Conservation (phyloP, 345 rosid genomes). For the Clausena lansium region DNA sequence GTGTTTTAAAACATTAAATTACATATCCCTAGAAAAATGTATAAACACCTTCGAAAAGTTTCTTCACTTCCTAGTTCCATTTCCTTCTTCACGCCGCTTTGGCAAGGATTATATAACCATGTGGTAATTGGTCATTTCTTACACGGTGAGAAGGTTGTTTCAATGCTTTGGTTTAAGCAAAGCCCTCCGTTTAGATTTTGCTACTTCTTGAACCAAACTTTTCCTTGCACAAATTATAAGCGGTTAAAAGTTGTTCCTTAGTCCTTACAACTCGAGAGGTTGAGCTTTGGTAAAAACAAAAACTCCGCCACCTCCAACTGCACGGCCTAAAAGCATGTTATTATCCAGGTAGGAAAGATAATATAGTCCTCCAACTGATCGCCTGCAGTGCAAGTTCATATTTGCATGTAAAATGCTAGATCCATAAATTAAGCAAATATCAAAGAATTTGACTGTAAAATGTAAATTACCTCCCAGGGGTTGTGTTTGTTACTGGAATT, state of each 20-base stretch:
- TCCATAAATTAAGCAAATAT: not conserved
- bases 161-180: not conserved
- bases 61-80: not conserved
- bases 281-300: slow-evolving; percentile 83
- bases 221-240: not conserved
- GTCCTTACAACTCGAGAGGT: slow-evolving; percentile 53
- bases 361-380: slow-evolving; percentile 77
- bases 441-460: not conserved
- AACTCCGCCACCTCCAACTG: slow-evolving; percentile 95
- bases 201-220: not conserved
- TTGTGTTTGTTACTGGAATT: slow-evolving; percentile 59
- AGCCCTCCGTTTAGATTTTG: not conserved
- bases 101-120: not conserved
- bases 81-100: not conserved
- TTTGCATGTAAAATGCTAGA: slow-evolving; percentile 1
- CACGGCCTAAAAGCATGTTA: slow-evolving; percentile 82
- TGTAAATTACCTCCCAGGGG: slow-evolving; percentile 53
- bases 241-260: slow-evolving; percentile 22
- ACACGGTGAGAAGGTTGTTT: not conserved
- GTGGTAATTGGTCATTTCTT: not conserved
- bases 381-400: slow-evolving; percentile 37
- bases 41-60: too few relatives aligned
- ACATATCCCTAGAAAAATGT: too few relatives aligned
- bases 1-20: not conserved
- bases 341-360: slow-evolving; percentile 80